Evolutionary conservation across 768 basidiomycete species (phyloP), one percentile per base, ranked within the genome.

Genomic region (Suillus paluster): DNA sequence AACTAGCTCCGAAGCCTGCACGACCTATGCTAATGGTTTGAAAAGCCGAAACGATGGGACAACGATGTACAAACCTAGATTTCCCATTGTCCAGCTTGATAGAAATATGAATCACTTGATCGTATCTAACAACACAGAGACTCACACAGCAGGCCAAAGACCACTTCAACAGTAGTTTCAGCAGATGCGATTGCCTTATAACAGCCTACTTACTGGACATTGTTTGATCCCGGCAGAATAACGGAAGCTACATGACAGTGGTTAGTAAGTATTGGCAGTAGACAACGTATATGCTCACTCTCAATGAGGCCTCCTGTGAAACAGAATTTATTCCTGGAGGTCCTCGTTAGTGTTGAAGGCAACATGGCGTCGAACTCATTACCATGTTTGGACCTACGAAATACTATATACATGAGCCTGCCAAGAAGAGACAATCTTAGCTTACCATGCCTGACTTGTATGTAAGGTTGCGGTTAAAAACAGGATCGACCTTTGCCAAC

Each of bases 251-350:
- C 21, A 27, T 21, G 27, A 70, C 27, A 76, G 58, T 23, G 15
- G 17, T 59, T 8, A 42, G 57, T 25, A 56, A 3, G 34, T 14
- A 41, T 30, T 11, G 10, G 34, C 15, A 25, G 11, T 9, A 33
- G 0, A 44, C 10, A 38, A 17, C 0, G 19, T 15, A 14, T 12
- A 10, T n/a, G 52, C 17, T 12, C 54, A 75, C 73, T 70, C 75
- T 86, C 90, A 57, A 92, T 81, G 55, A 91, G 73, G 45, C 92
- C 92, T 7, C 89, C 89, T 11, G 90, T 91, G 71, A 94, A 93
- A 73, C 91, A 94, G 65, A 95, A 86, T 75, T 88, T 87, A 72
- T 88, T 89, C 83, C 78, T 77, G 6, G 25, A 25, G n/a, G 19
- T 11, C 25, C 5, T 30, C 3, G 23, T 59, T 41, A 60, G 41